Evolutionary conservation across 2,329 filamentous ascomycete genomes (phyloP).

Genomic region (Fusarium sp.): DNA sequence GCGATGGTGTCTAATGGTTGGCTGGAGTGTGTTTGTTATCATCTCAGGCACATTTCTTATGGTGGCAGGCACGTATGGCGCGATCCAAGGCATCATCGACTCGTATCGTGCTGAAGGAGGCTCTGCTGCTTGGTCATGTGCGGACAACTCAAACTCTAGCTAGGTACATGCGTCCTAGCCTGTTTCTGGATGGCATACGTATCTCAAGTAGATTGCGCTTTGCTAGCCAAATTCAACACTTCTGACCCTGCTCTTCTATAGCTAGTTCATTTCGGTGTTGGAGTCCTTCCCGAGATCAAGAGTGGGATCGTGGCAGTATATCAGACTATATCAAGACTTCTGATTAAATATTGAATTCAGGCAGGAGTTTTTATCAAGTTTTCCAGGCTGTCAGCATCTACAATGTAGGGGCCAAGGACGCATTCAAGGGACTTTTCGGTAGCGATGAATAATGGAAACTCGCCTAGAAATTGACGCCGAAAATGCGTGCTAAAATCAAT

Average conservation of each 20-base stretch:
- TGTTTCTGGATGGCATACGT: background rate
- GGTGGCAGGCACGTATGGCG: background rate
- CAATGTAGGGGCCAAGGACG: background rate
- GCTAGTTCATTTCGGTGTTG: background rate
- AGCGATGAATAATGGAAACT: too few relatives aligned
- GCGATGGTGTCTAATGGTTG: background rate
- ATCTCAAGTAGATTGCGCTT: background rate
- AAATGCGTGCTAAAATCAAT: too few relatives aligned
- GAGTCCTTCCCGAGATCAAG: background rate
- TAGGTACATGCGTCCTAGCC: background rate
- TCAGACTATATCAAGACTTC: background rate
- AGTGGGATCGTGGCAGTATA: background rate
- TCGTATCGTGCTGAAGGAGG: background rate
- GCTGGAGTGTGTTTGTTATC: background rate
- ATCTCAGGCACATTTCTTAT: background rate
- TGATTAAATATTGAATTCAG: background rate
- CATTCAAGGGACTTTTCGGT: background rate
- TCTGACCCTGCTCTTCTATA: background rate
- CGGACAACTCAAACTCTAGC: background rate
- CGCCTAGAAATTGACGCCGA: too few relatives aligned
- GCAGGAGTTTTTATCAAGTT: background rate
- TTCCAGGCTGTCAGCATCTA: background rate
- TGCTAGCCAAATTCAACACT: background rate
- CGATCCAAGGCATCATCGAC: background rate
- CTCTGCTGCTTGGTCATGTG: background rate